Conservation (phyloP, 345 rosid genomes). For the Pseudoturritis turrita region DNA sequence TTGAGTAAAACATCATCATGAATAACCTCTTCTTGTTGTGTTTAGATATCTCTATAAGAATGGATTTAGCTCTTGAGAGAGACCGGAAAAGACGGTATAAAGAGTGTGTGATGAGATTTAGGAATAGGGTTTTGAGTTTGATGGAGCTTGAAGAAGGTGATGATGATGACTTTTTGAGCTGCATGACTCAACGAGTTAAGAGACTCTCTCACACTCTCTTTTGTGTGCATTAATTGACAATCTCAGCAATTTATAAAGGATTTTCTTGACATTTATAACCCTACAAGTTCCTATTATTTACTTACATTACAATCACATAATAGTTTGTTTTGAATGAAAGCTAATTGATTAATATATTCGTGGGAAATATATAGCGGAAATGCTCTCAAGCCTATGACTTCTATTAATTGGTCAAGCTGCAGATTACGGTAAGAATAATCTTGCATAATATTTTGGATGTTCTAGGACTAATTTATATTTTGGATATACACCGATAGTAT, state of each 20-base stretch:
- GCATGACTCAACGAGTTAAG: slow-evolving; percentile 12
- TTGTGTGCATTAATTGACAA: slow-evolving; percentile 20
- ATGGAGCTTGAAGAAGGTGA: slow-evolving; percentile 33
- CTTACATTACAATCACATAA: not conserved
- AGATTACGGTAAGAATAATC: not conserved
- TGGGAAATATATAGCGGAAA: not conserved
- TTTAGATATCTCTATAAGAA: slow-evolving; percentile 37
- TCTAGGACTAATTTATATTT: no score
- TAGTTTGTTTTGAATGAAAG: not conserved
- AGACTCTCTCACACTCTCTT: not conserved
- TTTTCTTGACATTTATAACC: slow-evolving; percentile 22
- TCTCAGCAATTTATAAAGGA: slow-evolving; percentile 28
- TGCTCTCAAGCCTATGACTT: not conserved
- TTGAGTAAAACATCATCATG: slow-evolving; percentile 29
- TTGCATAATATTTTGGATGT: not conserved
- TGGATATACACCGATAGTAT: no score
- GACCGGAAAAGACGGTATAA: slow-evolving; percentile 44
- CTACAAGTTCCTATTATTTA: not conserved
- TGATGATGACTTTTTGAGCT: slow-evolving; percentile 3
- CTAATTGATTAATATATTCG: not conserved
- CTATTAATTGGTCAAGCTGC: not conserved
- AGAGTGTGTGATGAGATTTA: slow-evolving; percentile 48
- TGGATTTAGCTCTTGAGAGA: slow-evolving; percentile 50
- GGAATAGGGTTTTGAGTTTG: slow-evolving; percentile 53
- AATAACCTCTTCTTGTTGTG: slow-evolving; percentile 24